phyloP scores from a whole-genome alignment of 2,329 filamentous ascomycete species.

The Blastomyces percursus region DNA sequence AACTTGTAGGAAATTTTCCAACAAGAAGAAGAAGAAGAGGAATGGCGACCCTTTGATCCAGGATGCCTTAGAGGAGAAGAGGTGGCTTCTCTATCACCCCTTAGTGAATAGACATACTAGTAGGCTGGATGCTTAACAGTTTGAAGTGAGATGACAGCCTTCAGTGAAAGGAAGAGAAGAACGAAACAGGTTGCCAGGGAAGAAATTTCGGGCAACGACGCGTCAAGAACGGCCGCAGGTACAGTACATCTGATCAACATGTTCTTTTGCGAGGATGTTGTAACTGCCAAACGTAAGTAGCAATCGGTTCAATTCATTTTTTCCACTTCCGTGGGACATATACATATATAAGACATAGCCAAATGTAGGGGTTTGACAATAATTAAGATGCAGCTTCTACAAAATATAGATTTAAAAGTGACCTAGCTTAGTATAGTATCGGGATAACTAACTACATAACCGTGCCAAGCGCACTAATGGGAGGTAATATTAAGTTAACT shows the following conservation, averaged over 20 bases:
- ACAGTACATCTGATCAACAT: no score
- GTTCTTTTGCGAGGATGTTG: no score
- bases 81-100: neutral
- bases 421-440: no score
- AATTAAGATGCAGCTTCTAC: no score
- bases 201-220: neutral
- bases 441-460: no score
- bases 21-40: neutral
- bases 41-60: neutral
- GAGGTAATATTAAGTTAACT: no score
- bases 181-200: neutral
- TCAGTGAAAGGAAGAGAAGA: neutral
- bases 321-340: neutral
- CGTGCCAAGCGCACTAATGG: no score
- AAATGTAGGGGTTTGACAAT: no score
- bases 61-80: neutral
- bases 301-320: neutral
- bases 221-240: neutral
- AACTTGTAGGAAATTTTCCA: no score
- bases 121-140: neutral
- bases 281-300: neutral
- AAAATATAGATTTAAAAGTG: no score
- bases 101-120: neutral
- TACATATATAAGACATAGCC: neutral
- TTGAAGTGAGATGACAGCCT: neutral